Conservation (phyloP, 768 basidiomycete species). For the Trametopsis cervina region DNA sequence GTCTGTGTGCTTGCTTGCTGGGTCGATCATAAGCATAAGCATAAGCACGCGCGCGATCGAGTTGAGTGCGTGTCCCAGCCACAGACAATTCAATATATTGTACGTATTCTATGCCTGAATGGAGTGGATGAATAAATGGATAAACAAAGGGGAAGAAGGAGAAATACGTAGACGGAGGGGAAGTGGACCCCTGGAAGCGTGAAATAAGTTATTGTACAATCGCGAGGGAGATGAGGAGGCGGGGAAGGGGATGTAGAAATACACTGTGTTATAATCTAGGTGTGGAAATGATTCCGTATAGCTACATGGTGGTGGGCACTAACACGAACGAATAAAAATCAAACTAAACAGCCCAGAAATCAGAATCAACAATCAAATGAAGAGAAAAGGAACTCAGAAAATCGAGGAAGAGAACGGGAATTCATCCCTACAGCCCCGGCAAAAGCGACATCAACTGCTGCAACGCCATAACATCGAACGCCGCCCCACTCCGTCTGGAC, state of each 20-base stretch:
- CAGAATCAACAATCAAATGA: too few relatives aligned
- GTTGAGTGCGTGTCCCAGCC: too few relatives aligned
- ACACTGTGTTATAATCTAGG: constrained; percentile 1
- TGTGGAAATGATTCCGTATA: neutral
- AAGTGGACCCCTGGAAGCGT: neutral
- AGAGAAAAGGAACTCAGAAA: neutral
- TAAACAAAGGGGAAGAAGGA: neutral
- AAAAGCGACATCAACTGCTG: constrained; percentile 33
- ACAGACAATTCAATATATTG: too few relatives aligned
- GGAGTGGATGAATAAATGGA: neutral
- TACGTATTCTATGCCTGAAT: too few relatives aligned
- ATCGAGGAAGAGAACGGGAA: neutral
- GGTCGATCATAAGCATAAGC: too few relatives aligned
- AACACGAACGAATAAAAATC: constrained; percentile 2
- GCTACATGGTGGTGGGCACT: neutral
- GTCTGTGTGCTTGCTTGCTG: too few relatives aligned
- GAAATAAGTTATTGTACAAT: neutral
- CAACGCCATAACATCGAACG: constrained; percentile 44
- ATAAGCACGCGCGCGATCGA: too few relatives aligned
- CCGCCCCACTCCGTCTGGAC: constrained; percentile 27
- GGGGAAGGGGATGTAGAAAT: neutral
- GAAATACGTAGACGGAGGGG: neutral
- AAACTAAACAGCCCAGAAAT: too few relatives aligned
- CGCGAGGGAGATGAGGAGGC: neutral
- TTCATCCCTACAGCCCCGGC: constrained; percentile 2